Base-by-base conservation (phyloP, 352 stramenopile species). In the Pythium folliculosum region DNA sequence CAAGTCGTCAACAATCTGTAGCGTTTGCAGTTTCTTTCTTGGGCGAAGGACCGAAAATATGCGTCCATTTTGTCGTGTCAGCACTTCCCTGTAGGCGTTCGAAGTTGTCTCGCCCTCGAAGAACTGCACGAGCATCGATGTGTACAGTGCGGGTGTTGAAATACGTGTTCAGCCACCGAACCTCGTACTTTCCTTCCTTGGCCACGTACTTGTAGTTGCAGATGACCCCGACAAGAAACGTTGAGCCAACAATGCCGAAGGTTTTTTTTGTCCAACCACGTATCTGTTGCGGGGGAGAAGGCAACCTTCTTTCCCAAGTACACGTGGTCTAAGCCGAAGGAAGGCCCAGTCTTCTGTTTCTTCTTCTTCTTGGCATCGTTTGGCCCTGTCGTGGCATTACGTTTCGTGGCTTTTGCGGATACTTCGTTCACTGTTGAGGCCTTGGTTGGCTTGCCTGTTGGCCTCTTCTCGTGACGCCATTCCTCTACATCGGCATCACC, bases 131-230 rank as follows among this genome's bases (percentile, higher is more conserved):
- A 56, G 43, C 1, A 56, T 56, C 25, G 35, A 30, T 50, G 16
- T 37, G 37, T 22, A 52, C 35, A 23, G 38, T 50, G 22, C 40
- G 35, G 22, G 35, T 51, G 55, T 38, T 51, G 6, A 62, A 50
- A 25, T 25, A 22, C 23, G 40, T 52, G 37, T 62, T 51, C n/a
- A 62, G 37, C 55, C 55, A 50, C 37, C 23, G 37, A 51, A 62
- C 37, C 14, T 51, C 38, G 40, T 52, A 51, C 21, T 60, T 60
- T 16, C 32, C 53, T 32, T 48, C n/a, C 35, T 48, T 45, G 8
- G 10, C n/a, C 19, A 16, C 50, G 43, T 56, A 56, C 50, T 56
- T 56, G 50, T 56, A 56, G 25, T 56, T 56, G 50, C 50, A 56
- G 25, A 56, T 23, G 25, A 56, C 23, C 16, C 50, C 50, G 17